Conservation (phyloP, 192 early-diverging fungal genomes). For the Backusella liffmaniae region DNA sequence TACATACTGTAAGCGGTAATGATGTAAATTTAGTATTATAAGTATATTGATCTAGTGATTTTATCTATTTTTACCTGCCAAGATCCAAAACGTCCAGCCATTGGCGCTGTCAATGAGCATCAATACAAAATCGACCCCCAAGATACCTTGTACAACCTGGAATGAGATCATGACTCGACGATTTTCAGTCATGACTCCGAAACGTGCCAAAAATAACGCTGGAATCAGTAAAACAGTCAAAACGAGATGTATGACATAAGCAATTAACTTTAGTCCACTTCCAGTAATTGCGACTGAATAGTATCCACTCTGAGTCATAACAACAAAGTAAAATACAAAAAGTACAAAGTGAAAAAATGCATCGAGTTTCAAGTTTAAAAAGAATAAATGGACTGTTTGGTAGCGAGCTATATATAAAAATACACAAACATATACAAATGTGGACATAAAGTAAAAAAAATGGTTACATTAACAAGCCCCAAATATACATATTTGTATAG, state of each 20-base stretch:
- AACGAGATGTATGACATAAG: slow-evolving; percentile 20
- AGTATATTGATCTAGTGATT: neutral
- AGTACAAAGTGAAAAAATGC: slow-evolving; percentile 20
- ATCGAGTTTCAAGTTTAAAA: slow-evolving; percentile 25
- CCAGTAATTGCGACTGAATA: neutral
- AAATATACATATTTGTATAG: neutral
- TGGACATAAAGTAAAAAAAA: too few species aligned
- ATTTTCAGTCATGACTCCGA: slow-evolving; percentile 19
- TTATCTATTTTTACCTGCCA: slow-evolving; percentile 16
- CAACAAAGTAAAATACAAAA: slow-evolving; percentile 18
- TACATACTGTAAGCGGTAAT: neutral
- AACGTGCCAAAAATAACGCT: slow-evolving; percentile 13
- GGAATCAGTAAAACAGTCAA: slow-evolving; percentile 18
- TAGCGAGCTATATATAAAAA: slow-evolving; percentile 11
- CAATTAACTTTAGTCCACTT: slow-evolving; percentile 1
- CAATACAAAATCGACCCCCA: slow-evolving; percentile 12
- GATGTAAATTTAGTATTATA: neutral
- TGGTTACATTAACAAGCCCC: neutral
- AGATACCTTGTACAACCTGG: neutral
- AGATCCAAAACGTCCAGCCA: slow-evolving; percentile 22
- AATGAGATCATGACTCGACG: slow-evolving; percentile 14
- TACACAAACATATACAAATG: neutral
- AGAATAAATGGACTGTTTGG: slow-evolving; percentile 14
- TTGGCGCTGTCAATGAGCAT: slow-evolving; percentile 14
- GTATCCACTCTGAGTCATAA: slow-evolving; percentile 21